Percentiles rank a stretch among this genome's conserved stretches.
Conservation (phyloP, 768 basidiomycete genomes). For the Boletus barrowsii region DNA sequence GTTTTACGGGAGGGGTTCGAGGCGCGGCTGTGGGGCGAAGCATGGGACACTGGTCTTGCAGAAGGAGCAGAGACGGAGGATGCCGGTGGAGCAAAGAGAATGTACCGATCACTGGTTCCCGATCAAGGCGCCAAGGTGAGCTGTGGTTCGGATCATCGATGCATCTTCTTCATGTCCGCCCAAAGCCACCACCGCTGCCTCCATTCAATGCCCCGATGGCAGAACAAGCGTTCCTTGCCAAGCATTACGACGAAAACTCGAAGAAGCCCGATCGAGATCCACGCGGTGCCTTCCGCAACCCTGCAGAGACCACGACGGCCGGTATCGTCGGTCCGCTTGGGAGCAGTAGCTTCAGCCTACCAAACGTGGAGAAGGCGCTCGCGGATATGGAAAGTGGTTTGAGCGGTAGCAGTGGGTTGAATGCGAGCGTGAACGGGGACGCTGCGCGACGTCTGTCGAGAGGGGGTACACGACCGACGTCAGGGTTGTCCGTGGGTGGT, state of each 20-base stretch:
- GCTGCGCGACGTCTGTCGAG: conserved; percentile 34
- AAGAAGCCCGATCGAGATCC: conserved; percentile 91
- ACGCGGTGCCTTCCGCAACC: conserved; percentile 80
- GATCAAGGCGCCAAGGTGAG: conserved; percentile 73
- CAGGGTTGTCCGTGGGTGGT: conserved; percentile 40
- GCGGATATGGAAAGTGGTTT: conserved; percentile 79
- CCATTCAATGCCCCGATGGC: conserved; percentile 78
- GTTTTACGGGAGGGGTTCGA: conserved; percentile 92
- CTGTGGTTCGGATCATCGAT: background rate
- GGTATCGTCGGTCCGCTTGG: conserved; percentile 94
- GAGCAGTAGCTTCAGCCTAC: conserved; percentile 79
- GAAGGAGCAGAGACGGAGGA: conserved; percentile 39
- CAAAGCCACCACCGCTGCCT: conserved; percentile 61
- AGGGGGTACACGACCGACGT: conserved; percentile 24
- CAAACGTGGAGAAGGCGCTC: conserved; percentile 84
- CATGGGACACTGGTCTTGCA: conserved; percentile 72
- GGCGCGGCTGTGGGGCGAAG: conserved; percentile 72
- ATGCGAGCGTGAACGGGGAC: conserved; percentile 35
- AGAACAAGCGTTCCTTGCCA: conserved; percentile 88
- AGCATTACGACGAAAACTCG: conserved; percentile 88
- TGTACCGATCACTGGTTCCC: conserved; percentile 71
- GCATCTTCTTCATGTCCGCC: background rate
- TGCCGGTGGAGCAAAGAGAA: conserved; percentile 55
- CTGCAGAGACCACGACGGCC: conserved; percentile 52
- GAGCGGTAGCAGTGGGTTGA: conserved; percentile 30